phyloP scores from a whole-genome alignment of 176 grass and related monocot species.

The Musa schizocarpa region DNA sequence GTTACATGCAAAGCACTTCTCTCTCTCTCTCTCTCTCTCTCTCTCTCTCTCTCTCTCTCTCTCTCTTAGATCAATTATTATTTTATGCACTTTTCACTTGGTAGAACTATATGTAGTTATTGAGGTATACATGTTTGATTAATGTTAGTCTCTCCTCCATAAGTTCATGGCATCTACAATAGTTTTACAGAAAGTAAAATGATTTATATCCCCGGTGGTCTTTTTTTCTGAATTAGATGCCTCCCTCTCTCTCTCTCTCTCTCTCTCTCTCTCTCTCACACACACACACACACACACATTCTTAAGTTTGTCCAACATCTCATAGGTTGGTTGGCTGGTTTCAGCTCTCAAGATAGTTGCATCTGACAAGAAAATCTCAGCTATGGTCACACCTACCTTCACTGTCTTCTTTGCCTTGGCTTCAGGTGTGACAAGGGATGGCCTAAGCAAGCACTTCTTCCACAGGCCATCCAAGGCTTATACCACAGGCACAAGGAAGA shows the following conservation, averaged over 20 bases:
- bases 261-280: not conserved
- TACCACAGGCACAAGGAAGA: conserved; percentile 87
- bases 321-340: conserved; percentile 14
- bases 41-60: conserved; percentile 7
- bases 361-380: conserved; percentile 19
- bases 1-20: not conserved
- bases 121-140: too few species aligned
- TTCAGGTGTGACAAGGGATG: conserved; percentile 75
- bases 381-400: conserved; percentile 7
- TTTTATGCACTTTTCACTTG: too few species aligned
- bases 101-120: too few species aligned
- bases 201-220: not conserved
- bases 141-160: too few species aligned
- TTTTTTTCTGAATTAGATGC: not conserved
- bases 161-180: too few species aligned
- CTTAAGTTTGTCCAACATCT: conserved; percentile 10
- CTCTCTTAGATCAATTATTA: too few species aligned
- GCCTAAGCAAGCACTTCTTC: conserved; percentile 82
- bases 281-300: not conserved
- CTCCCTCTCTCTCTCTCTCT: not conserved
- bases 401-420: not conserved
- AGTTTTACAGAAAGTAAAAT: not conserved
- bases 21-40: conserved; percentile 15
- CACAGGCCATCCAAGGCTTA: conserved; percentile 93
- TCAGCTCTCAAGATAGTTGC: conserved; percentile 11